Evolutionary conservation across 2,329 filamentous ascomycete species (phyloP).

Genomic region (Hyphodiscus sp.): DNA sequence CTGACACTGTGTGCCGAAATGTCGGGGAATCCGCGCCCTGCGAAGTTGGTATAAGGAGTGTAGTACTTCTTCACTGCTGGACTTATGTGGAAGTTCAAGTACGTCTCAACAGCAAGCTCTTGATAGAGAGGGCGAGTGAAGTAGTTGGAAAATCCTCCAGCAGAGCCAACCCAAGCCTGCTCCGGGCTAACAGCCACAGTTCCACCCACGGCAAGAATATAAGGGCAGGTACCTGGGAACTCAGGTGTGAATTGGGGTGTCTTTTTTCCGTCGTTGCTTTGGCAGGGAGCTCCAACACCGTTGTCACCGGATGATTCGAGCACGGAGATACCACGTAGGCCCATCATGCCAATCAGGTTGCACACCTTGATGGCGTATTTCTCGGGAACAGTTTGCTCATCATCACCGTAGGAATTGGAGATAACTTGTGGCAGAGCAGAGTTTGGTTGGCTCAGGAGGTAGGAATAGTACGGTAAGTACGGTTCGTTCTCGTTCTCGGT

Average conservation of each 20-base stretch:
- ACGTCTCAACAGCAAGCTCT: slow-evolving; percentile 33
- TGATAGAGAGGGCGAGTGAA: slow-evolving; percentile 43
- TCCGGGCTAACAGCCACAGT: slow-evolving; percentile 27
- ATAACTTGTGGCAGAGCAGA: slow-evolving; percentile 46
- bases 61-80: slow-evolving; percentile 38
- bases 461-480: slow-evolving; percentile 49
- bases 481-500: slow-evolving; percentile 45
- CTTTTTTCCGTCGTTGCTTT: slow-evolving; percentile 49
- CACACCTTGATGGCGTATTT: slow-evolving; percentile 49
- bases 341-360: slow-evolving; percentile 44
- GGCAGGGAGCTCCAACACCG: slow-evolving; percentile 41
- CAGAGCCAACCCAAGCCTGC: slow-evolving; percentile 38
- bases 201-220: slow-evolving; percentile 22
- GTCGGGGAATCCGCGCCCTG: slow-evolving; percentile 44
- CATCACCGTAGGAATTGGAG: slow-evolving; percentile 52
- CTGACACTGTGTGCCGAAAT: slow-evolving; percentile 34
- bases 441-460: slow-evolving; percentile 40
- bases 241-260: slow-evolving; percentile 45
- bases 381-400: slow-evolving; percentile 48
- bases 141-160: slow-evolving; percentile 48
- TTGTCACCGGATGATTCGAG: slow-evolving; percentile 47
- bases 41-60: slow-evolving; percentile 36
- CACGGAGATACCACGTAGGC: slow-evolving; percentile 46
- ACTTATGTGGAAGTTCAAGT: slow-evolving; percentile 30
- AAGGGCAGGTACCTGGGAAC: slow-evolving; percentile 45